Conservation (phyloP, 2,329 filamentous ascomycete species). For the Botryotinia narcissicola region DNA sequence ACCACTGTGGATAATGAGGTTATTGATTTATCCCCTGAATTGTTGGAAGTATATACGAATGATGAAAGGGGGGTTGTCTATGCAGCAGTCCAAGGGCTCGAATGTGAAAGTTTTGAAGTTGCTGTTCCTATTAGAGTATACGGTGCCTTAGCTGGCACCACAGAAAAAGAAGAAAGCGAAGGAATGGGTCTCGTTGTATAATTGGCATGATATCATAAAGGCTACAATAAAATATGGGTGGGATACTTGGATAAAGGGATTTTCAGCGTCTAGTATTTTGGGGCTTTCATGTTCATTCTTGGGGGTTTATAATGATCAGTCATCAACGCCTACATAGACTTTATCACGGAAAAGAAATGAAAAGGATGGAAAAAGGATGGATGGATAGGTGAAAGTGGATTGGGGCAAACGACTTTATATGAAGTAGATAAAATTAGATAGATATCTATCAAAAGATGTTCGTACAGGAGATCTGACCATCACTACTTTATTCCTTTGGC, state of each 20-base stretch:
- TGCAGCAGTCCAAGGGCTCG: slow-evolving; percentile 73
- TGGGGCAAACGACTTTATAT: neutral
- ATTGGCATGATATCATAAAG: neutral
- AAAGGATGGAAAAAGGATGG: neutral
- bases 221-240: slow-evolving; percentile 10
- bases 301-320: slow-evolving; percentile 1
- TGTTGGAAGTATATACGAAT: slow-evolving; percentile 76
- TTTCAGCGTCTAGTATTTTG: neutral
- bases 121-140: slow-evolving; percentile 82
- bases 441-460: slow-evolving; percentile 5
- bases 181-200: slow-evolving; percentile 12
- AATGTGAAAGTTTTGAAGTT: slow-evolving; percentile 89
- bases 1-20: slow-evolving; percentile 39
- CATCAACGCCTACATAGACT: neutral
- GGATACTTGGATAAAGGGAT: neutral
- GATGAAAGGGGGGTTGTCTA: slow-evolving; percentile 78
- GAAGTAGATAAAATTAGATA: neutral
- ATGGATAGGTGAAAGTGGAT: neutral
- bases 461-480: neutral
- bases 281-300: neutral
- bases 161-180: slow-evolving; percentile 11
- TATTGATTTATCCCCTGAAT: slow-evolving; percentile 38
- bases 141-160: slow-evolving; percentile 45
- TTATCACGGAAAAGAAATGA: neutral
- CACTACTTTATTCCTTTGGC: neutral